Base-by-base conservation (phyloP, 495 filamentous ascomycete genomes). In the Xanthoparmelia taractica region DNA sequence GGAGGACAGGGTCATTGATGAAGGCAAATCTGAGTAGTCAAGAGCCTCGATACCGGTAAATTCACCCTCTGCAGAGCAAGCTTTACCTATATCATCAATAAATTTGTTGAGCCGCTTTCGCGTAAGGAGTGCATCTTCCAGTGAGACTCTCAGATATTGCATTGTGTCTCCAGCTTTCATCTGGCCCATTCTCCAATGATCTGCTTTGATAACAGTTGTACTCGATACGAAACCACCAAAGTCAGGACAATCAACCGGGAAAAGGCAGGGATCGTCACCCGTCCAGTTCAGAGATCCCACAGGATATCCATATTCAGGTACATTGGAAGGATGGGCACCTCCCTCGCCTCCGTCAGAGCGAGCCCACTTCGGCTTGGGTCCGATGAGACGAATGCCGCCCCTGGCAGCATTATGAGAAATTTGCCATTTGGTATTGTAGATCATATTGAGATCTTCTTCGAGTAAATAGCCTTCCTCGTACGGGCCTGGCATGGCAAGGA, bases 131-230 rank as follows among this genome's bases (percentile, higher is more conserved):
- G 82, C 81, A 59, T 79, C 74, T 17, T 79, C 70, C 31, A 80
- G 67, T 11, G 80, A 77, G 6, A 80, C 76, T 23, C 73, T 68
- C 29, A 69, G 68, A 62, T 80, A 81, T 37, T 73, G 72, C 23
- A 84, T 69, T 8, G 75, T 79, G 66, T 84, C 78, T n/a, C 84
- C 84, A 25, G 83, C 77, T 61, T 80, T 82, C 17, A 87, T 71
- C 69, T 85, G 83, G 0, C 84, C 84, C 13, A 87, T 57, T 69
- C 82, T 81, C 81, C 82, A 86, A 33, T 80, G 69, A 36, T 84
- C 81, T 11, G 76, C 83, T 45, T 76, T 77, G 40, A 83, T 76
- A 20, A 84, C 75, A 0, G 82, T 85, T 5, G 78, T 79, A 12
- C 73, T 78, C 31, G 75, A 82, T 0, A 85, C 67, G 59, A 87